Percentiles rank a stretch among this genome's conserved stretches.
Evolutionary conservation across 2,329 filamentous ascomycete genomes (phyloP).

Genomic region (Lomentospora prolificans): DNA sequence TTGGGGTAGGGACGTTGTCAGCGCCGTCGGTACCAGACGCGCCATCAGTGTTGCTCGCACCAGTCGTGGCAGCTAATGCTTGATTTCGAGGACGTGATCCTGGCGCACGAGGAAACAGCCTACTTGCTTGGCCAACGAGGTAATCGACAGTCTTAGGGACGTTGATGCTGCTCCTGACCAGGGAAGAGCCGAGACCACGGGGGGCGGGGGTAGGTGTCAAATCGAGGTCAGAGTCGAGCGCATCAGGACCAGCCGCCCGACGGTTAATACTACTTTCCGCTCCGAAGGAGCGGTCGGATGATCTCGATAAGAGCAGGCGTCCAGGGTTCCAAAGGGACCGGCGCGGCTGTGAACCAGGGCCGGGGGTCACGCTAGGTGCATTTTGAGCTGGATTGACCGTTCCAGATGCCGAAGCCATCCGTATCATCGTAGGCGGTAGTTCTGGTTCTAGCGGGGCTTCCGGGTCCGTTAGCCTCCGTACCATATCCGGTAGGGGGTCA

Average conservation of each 20-base stretch:
- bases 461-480: neutral
- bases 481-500: slow-evolving; percentile 1
- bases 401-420: neutral
- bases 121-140: neutral
- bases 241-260: neutral
- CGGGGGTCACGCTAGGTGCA: neutral
- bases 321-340: neutral
- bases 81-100: neutral
- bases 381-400: neutral
- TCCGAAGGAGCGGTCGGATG: neutral
- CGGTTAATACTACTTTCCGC: neutral
- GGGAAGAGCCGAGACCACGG: neutral
- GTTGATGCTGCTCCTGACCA: neutral
- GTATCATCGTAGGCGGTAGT: neutral
- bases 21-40: neutral
- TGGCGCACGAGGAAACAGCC: neutral
- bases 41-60: neutral
- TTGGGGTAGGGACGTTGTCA: neutral
- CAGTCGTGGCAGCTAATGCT: neutral
- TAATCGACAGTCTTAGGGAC: neutral
- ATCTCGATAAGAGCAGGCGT: neutral
- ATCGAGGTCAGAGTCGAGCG: neutral
- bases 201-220: neutral
- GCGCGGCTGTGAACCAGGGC: neutral
- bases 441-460: neutral